Conservation (phyloP, 441 rosid genomes). For the Bocquillonia castaneifolia region DNA sequence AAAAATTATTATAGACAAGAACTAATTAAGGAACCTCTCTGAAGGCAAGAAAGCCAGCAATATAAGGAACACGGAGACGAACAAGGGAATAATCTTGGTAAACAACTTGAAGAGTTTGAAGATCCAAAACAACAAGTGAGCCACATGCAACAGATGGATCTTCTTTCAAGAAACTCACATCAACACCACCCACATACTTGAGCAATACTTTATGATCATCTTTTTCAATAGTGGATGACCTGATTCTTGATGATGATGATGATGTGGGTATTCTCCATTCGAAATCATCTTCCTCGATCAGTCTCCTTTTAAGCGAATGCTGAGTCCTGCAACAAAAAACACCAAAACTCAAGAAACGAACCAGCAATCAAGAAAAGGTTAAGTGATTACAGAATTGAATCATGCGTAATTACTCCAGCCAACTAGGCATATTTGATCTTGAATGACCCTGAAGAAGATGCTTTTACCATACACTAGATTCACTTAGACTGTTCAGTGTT, state of each 20-base stretch:
- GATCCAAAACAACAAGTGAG: conserved; percentile 60
- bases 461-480: not conserved
- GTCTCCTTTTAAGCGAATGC: conserved; percentile 41
- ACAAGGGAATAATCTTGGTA: conserved; percentile 42
- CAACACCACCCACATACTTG: conserved; percentile 79
- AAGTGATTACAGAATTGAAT: not conserved
- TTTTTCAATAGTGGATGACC: not conserved
- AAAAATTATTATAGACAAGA: not conserved
- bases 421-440: conserved; percentile 5
- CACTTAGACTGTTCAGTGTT: not conserved
- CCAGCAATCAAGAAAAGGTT: not conserved
- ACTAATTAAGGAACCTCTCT: conserved; percentile 48
- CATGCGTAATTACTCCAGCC: conserved; percentile 2
- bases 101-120: conserved; percentile 43
- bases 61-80: conserved; percentile 58
- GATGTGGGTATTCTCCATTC: conserved; percentile 41
- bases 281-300: conserved; percentile 59
- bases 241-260: not conserved
- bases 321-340: conserved; percentile 41
- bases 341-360: not conserved
- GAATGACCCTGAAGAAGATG: not conserved
- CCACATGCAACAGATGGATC: conserved; percentile 68
- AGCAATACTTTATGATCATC: conserved; percentile 25
- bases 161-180: conserved; percentile 72
- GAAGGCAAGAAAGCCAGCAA: conserved; percentile 84